Base-by-base conservation (phyloP, 345 rosid species). In the Boechera stricta region DNA sequence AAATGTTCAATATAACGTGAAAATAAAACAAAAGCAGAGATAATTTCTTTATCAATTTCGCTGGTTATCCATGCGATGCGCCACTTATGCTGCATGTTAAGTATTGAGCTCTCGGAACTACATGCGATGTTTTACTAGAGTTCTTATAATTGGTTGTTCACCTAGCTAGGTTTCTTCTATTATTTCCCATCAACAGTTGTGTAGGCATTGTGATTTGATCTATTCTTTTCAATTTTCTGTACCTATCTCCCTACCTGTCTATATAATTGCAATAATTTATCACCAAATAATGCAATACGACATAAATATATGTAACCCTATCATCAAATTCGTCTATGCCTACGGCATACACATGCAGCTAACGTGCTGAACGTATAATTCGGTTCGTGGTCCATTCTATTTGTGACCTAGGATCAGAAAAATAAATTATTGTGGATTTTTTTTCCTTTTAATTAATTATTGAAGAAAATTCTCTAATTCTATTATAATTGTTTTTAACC, bases 181-280 rank as follows among this genome's bases (percentile, higher is more conserved):
- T 64, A 54, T 65, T 21, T 64, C 11, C 49, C 21, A 51, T 67
- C 42, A 51, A n/a, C 35, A 31, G 32, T 21, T 32, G 18, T 69
- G 18, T 69, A 42, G 70, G 52, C 52, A 61, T 69, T 63, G 53
- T 64, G 80, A 77, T 63, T 64, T 70, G 67, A 77, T 64, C 26
- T 42, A 77, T 55, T 68, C 18, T 64, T 47, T 38, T 51, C 63
- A n/a, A n/a, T 63, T 48, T 64, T 41, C 21, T 63, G 52, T 63
- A 54, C 71, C 66, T 63, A 54, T 49, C 26, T 16, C 61, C 73
- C 68, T 59, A 49, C 61, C 68, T 49, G 18, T 61, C 10, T 47
- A 52, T 69, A 69, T 61, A 53, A 69, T 42, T 60, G 75, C 36
- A 52, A 60, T 69, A 52, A 65, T 71, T 47, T 45, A 63, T 70